phyloP scores from a whole-genome alignment of 2,329 filamentous ascomycete species.

The Penicillium sclerotiorum region DNA sequence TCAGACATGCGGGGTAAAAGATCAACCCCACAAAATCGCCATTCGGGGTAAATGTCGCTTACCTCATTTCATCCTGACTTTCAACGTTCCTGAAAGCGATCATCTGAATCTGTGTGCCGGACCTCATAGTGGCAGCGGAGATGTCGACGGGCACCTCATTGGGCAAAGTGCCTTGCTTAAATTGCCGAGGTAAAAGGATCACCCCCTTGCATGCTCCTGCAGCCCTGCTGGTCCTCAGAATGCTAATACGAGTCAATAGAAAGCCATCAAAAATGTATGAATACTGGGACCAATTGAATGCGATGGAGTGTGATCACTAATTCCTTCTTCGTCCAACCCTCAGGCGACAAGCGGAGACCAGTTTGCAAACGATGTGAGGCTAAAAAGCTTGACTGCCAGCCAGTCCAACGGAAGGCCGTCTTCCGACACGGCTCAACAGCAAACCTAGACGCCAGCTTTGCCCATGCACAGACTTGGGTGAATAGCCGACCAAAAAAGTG shows the following conservation, averaged over 20 bases:
- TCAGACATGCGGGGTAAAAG: too few relatives aligned
- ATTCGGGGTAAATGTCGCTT: too few relatives aligned
- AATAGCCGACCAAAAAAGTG: slow-evolving; percentile 23
- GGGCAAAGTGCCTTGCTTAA: slow-evolving; percentile 11
- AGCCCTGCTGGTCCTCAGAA: background rate
- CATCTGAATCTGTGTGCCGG: too few relatives aligned
- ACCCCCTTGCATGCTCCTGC: background rate
- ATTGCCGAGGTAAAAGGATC: slow-evolving; percentile 13
- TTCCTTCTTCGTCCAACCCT: rapidly evolving
- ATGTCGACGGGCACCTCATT: slow-evolving; percentile 19
- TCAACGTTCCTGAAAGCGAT: too few relatives aligned
- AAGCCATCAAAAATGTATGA: slow-evolving; percentile 17
- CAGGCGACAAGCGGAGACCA: slow-evolving; percentile 20
- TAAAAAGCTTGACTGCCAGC: slow-evolving; percentile 15
- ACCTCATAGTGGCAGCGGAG: too few relatives aligned
- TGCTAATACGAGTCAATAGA: background rate
- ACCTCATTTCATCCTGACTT: too few relatives aligned
- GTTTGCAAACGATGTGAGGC: slow-evolving; percentile 19
- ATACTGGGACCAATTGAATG: background rate
- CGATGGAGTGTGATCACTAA: background rate
- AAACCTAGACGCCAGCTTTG: slow-evolving; percentile 13
- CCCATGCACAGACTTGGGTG: slow-evolving; percentile 24
- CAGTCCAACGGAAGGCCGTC: slow-evolving; percentile 12
- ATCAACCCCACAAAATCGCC: too few relatives aligned
- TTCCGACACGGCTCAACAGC: slow-evolving; percentile 24